These are phyloP conservation scores for Osmanthus fragrans DNA, from an alignment of 257 asterid genomes.

Conservation along the genomic window DNA sequence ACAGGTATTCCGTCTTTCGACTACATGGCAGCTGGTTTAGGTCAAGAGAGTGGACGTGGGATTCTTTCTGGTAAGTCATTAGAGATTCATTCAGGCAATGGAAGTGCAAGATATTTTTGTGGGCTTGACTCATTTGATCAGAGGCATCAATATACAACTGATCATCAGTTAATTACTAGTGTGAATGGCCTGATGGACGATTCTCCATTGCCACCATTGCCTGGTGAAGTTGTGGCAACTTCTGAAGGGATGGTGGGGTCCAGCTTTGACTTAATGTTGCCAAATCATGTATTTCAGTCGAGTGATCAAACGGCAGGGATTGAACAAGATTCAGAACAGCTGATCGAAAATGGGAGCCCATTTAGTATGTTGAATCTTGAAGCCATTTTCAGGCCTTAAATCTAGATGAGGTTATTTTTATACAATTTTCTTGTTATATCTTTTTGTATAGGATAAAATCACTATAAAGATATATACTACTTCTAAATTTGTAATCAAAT, in stretches of 20 bases:
- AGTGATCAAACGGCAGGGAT: constrained; percentile 1
- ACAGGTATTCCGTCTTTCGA: constrained; percentile 20
- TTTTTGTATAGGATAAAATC: constrained; percentile 22
- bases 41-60: constrained; percentile 18
- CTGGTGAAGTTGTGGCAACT: constrained; percentile 31
- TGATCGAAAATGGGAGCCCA: constrained; percentile 25
- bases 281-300: constrained; percentile 16
- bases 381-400: constrained; percentile 55
- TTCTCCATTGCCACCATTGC: constrained; percentile 44
- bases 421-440: not conserved
- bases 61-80: constrained; percentile 19
- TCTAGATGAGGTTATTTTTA: not conserved
- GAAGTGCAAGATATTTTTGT: constrained; percentile 9
- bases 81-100: constrained; percentile 24
- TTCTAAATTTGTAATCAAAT: not conserved
- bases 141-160: constrained; percentile 2
- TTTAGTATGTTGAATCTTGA: constrained; percentile 43
- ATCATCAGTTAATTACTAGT: constrained; percentile 1
- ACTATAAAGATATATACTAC: not conserved
- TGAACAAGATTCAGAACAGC: constrained; percentile 18
- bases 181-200: constrained; percentile 3
- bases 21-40: not conserved
- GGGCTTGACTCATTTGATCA: constrained; percentile 32
- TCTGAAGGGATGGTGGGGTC: constrained; percentile 48
- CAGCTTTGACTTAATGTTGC: constrained; percentile 25